Evolutionary conservation across 306 rosid genomes (phyloP).

Genomic region (Quercus rubra): DNA sequence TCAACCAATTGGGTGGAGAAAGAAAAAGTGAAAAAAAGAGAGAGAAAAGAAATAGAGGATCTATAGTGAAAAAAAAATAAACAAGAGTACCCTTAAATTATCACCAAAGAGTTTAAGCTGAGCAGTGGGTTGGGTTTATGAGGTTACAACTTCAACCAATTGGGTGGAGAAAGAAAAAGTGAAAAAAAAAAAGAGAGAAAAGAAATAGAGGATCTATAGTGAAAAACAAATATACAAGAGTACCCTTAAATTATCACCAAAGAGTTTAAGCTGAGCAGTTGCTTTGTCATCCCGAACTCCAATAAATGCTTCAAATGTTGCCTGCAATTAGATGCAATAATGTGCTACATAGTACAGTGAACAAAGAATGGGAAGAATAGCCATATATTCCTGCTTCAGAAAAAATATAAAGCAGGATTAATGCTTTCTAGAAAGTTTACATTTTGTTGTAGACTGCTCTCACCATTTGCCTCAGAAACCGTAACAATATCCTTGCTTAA

Average conservation of each 20-base stretch:
- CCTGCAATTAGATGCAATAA: constrained; percentile 45
- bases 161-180: not conserved
- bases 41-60: not conserved
- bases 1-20: not conserved
- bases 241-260: constrained; percentile 92
- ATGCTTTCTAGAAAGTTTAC: not conserved
- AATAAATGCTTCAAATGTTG: constrained; percentile 89
- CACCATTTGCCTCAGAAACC: not conserved
- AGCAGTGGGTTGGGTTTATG: constrained; percentile 35
- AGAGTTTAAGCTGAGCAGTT: constrained; percentile 80
- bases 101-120: constrained; percentile 89
- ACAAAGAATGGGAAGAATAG: not conserved
- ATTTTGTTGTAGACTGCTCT: not conserved
- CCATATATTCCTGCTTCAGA: not conserved
- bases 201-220: not conserved
- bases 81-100: constrained; percentile 64
- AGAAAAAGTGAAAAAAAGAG: not conserved
- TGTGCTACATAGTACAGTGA: not conserved
- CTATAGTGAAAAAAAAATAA: constrained; percentile 1
- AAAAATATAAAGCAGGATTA: not conserved
- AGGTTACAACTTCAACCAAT: not conserved
- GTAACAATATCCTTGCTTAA: not conserved
- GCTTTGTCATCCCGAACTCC: constrained; percentile 89
- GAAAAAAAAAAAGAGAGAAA: not conserved
- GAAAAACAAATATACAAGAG: constrained; percentile 12